Conservation (phyloP, 2,329 filamentous ascomycete species). For the Penicillium sp. region DNA sequence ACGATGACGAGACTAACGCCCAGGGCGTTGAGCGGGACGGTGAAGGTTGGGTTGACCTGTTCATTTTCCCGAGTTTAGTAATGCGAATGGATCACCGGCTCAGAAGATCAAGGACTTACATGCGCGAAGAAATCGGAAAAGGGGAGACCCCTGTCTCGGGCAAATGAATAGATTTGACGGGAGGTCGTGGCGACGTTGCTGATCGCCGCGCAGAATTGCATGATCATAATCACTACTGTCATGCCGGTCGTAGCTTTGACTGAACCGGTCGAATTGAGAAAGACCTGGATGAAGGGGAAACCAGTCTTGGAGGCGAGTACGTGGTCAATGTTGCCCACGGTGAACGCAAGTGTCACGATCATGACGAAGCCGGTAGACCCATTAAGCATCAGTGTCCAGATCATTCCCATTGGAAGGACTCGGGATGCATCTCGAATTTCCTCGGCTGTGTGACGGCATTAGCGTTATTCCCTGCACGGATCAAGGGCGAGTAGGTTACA, state of each 20-base stretch:
- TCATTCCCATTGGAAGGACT: conserved; percentile 40
- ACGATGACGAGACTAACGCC: conserved; percentile 14
- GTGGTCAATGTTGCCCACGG: conserved; percentile 33
- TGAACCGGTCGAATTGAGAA: conserved; percentile 40
- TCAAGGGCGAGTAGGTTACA: conserved; percentile 1
- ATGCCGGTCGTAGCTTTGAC: conserved; percentile 45
- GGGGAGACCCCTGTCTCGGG: conserved; percentile 43
- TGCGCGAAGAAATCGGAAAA: conserved; percentile 22
- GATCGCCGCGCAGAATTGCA: conserved; percentile 38
- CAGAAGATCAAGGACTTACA: conserved; percentile 5
- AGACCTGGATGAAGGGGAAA: conserved; percentile 32
- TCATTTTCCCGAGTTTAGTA: too few relatives aligned
- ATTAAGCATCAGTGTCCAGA: conserved; percentile 37
- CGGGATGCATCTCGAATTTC: conserved; percentile 39
- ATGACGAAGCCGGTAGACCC: conserved; percentile 40
- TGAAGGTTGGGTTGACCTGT: conserved; percentile 10
- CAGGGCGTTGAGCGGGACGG: conserved; percentile 19
- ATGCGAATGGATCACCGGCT: too few relatives aligned
- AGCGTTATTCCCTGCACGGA: too few relatives aligned
- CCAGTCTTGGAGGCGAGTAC: conserved; percentile 29
- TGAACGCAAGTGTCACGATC: conserved; percentile 41
- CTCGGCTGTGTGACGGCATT: too few relatives aligned
- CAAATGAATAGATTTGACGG: conserved; percentile 40
- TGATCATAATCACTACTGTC: conserved; percentile 21
- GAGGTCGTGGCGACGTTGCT: conserved; percentile 39